Base-by-base conservation (phyloP, 2,329 filamentous ascomycete genomes). In the Geosmithia putterillii region DNA sequence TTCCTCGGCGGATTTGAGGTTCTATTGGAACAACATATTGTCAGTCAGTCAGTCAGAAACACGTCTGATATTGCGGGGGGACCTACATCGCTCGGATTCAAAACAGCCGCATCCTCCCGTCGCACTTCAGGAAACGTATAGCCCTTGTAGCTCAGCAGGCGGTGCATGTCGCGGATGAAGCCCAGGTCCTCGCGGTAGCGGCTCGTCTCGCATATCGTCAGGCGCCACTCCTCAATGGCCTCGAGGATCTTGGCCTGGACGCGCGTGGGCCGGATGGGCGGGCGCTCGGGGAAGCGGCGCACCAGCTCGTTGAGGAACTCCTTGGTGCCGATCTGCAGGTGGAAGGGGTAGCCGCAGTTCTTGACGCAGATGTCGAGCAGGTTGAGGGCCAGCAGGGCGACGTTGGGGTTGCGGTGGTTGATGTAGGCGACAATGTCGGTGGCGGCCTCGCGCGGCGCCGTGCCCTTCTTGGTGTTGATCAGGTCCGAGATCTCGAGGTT, bases 251-350 rank as follows among this genome's bases (percentile, higher is more conserved):
- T 86, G 60, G 79, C 75, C 70, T 96, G 92, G 32, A 95, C 89
- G 48, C 89, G 77, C 38, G 86, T 87, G 38, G 87, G 72, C 47
- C 92, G 84, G 47, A 92, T 74, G 2, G 90, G 88, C 39, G 92
- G 92, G 20, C 90, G 77, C 66, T 98, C 92, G 40, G 92, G 92
- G 57, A 98, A 98, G 51, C 92, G 79, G 52, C 92, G 81, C 48
- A 98, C 92, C 47, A 98, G 80, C 69, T 98, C 92, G 66, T 98
- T 98, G 54, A 98, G 79, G 55, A 98, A 98, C 57, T 98, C 92
- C 63, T 98, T 98, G 52, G 92, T 96, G 63, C 86, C 89, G 59
- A 98, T 95, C 65, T 98, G 92, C 46, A 98, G 79, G 59, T 98
- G 92, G 64, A 98, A 98, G 1, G 92, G 89, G 61, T 98, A 98